A percentile compares a stretch with the other conserved stretches of the same genome.
Conservation (phyloP, 306 rosid species). For the Pyrus communis region DNA sequence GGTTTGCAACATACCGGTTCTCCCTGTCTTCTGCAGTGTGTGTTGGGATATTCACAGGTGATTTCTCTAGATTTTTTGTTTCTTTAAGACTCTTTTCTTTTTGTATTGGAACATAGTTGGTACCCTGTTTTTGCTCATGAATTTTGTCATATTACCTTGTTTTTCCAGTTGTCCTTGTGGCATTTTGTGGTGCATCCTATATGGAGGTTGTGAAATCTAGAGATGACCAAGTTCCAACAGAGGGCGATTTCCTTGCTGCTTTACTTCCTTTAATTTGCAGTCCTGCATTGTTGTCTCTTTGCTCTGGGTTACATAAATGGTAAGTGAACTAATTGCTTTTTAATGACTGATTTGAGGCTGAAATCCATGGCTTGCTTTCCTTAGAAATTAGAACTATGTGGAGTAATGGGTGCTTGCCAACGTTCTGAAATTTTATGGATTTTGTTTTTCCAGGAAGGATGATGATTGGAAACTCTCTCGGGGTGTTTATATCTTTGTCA, state of each 20-base stretch:
- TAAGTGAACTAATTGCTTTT: slow-evolving; percentile 28
- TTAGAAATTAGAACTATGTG: slow-evolving; percentile 4
- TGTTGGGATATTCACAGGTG: slow-evolving; percentile 84
- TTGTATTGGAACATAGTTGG: slow-evolving; percentile 1
- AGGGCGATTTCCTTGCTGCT: slow-evolving; percentile 94
- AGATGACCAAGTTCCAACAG: slow-evolving; percentile 65
- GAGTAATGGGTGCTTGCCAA: slow-evolving; percentile 16
- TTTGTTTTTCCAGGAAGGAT: slow-evolving; percentile 74
- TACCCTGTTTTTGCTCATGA: not conserved
- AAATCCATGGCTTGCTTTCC: slow-evolving; percentile 1
- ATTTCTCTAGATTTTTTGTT: slow-evolving; percentile 1
- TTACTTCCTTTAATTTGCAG: slow-evolving; percentile 87
- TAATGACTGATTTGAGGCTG: not conserved
- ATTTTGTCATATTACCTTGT: not conserved
- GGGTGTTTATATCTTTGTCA: slow-evolving; percentile 80
- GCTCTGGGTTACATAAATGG: slow-evolving; percentile 93
- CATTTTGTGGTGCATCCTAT: slow-evolving; percentile 90
- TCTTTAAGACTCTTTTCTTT: not conserved
- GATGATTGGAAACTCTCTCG: slow-evolving; percentile 95
- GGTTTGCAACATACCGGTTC: slow-evolving; percentile 95
- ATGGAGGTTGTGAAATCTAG: slow-evolving; percentile 79
- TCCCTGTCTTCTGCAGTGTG: slow-evolving; percentile 80
- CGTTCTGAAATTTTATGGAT: slow-evolving; percentile 14
- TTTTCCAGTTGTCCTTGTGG: slow-evolving; percentile 65
- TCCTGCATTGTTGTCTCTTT: slow-evolving; percentile 93